These are phyloP conservation scores for Ceratocystis cubensis DNA, from an alignment of 2,329 filamentous ascomycete genomes.

Conservation along the genomic window DNA sequence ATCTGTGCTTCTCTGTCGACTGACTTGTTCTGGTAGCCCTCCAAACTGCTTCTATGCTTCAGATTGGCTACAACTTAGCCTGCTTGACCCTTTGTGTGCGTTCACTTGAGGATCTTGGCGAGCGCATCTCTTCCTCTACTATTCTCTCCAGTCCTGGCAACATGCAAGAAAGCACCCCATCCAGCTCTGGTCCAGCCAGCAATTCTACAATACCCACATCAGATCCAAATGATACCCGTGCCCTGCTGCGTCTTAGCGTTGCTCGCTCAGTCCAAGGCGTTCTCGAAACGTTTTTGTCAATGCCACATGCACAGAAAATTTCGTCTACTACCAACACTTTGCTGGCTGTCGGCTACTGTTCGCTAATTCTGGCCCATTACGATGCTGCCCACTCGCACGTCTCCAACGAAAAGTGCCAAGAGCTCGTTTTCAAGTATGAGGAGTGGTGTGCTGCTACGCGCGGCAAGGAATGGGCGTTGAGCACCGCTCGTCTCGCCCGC, in stretches of 20 bases:
- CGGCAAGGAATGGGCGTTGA: slow-evolving; percentile 20
- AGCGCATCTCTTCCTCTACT: slow-evolving; percentile 17
- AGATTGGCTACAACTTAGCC: slow-evolving; percentile 21
- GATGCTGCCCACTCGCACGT: slow-evolving; percentile 19
- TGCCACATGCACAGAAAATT: slow-evolving; percentile 19
- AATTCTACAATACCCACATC: not conserved
- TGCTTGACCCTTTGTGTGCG: slow-evolving; percentile 20
- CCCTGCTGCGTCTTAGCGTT: slow-evolving; percentile 16
- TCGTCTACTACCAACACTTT: slow-evolving; percentile 20
- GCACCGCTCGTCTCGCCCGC: slow-evolving; percentile 18
- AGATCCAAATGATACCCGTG: slow-evolving; percentile 13
- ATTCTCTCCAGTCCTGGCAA: slow-evolving; percentile 10
- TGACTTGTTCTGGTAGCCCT: slow-evolving; percentile 11
- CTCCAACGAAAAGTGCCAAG: slow-evolving; percentile 13
- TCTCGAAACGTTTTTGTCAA: slow-evolving; percentile 19
- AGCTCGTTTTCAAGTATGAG: slow-evolving; percentile 19
- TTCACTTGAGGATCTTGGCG: slow-evolving; percentile 19
- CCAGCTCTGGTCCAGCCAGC: slow-evolving; percentile 14
- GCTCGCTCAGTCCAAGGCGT: slow-evolving; percentile 17
- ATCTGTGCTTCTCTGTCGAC: not conserved
- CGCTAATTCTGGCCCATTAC: slow-evolving; percentile 19
- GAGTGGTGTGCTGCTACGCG: slow-evolving; percentile 18
- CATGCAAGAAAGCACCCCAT: slow-evolving; percentile 13
- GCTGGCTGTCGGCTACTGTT: slow-evolving; percentile 19
- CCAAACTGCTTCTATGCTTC: slow-evolving; percentile 19